Conservation (phyloP, 805 yeast genomes). For the Cyberlindnera japonica region DNA sequence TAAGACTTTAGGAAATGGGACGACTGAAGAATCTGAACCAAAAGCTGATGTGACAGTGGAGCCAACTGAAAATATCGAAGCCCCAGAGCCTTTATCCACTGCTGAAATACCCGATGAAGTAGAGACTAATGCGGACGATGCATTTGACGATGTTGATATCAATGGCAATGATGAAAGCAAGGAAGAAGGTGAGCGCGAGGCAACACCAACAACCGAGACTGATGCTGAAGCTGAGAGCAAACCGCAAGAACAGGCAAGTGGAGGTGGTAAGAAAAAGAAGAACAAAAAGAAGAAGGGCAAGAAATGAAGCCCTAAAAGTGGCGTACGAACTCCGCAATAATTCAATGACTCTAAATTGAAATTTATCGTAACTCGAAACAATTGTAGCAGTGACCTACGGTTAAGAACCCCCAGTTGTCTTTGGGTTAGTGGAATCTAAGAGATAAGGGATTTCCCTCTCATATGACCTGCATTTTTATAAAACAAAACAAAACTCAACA, state of each 20-base stretch:
- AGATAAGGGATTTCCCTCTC: too few species aligned
- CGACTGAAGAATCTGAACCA: neutral
- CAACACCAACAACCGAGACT: too few species aligned
- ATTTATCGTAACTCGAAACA: too few species aligned
- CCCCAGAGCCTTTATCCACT: constrained; percentile 3
- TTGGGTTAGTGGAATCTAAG: too few species aligned
- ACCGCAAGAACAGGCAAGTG: constrained; percentile 1
- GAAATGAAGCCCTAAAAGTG: constrained; percentile 29
- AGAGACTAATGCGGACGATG: constrained; percentile 1
- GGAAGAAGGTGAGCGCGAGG: constrained; percentile 8
- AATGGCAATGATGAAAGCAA: constrained; percentile 8
- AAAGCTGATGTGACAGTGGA: neutral
- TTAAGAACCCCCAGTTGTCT: too few species aligned
- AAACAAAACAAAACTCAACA: neutral
- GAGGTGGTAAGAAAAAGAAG: constrained; percentile 26
- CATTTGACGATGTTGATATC: constrained; percentile 14
- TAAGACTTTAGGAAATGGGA: neutral
- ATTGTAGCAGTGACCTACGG: neutral
- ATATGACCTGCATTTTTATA: constrained; percentile 22
- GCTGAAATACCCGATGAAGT: constrained; percentile 2
- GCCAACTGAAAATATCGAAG: neutral
- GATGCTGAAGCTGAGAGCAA: constrained; percentile 1
- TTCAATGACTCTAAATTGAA: too few species aligned
- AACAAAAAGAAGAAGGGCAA: constrained; percentile 35
- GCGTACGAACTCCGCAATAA: too few species aligned